Percentiles rank a stretch among this genome's conserved stretches.
Conservation (phyloP, 1,139 yeast genomes). For the Komagataea norvegica region DNA sequence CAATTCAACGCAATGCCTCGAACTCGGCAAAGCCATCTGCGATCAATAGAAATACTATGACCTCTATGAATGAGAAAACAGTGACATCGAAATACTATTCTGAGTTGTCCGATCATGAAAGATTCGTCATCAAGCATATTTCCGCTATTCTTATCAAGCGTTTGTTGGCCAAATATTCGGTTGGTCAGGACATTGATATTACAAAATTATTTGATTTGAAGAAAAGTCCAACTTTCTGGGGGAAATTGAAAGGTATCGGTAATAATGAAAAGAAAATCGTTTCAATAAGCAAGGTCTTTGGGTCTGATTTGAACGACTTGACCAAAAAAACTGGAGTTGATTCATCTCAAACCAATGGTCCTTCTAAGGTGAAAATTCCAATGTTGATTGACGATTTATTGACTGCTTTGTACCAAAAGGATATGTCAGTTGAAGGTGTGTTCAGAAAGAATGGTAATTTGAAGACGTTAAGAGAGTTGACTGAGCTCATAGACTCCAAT, state of each 20-base stretch:
- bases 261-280: conserved; percentile 30
- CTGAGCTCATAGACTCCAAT: conserved; percentile 67
- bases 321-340: conserved; percentile 80
- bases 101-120: conserved; percentile 60
- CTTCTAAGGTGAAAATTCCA: conserved; percentile 75
- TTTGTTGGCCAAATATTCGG: conserved; percentile 27
- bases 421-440: conserved; percentile 95
- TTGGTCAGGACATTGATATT: conserved; percentile 49
- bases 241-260: conserved; percentile 43
- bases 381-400: conserved; percentile 82
- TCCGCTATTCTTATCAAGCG: conserved; percentile 60
- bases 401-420: conserved; percentile 80
- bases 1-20: conserved; percentile 19
- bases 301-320: conserved; percentile 66
- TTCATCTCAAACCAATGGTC: conserved; percentile 84
- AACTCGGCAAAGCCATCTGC: no score
- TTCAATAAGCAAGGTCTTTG: conserved; percentile 55
- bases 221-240: conserved; percentile 71
- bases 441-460: conserved; percentile 96
- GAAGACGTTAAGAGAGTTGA: conserved; percentile 68
- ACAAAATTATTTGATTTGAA: conserved; percentile 48
- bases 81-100: conserved; percentile 48
- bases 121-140: conserved; percentile 58
- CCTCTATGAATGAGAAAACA: not conserved
- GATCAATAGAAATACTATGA: conserved; percentile 5